Base-by-base conservation (phyloP, 148 eudicot genomes). In the Selenicereus undatus region DNA sequence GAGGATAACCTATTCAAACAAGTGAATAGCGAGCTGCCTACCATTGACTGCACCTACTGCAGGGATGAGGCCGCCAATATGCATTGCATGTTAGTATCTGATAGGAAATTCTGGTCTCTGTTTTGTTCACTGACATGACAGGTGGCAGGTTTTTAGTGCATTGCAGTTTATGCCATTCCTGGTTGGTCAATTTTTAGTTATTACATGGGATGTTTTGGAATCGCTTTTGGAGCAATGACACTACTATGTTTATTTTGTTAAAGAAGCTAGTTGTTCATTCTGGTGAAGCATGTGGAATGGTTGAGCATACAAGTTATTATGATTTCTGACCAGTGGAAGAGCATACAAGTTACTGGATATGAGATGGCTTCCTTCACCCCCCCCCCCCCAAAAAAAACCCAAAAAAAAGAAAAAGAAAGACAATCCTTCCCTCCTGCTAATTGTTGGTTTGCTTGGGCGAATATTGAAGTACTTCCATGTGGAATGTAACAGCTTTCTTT, bases 401-500 rank as follows among this genome's bases (percentile, higher is more conserved):
- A 48, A 48, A 48, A 35, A 4, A 52, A 52, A 27, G 5, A 5
- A 35, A 42, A 58, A 35, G 30, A 58, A 77, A 7, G 30, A 18
- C 22, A 6, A n/a, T 62, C 32, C 54, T 39, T 8, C 24, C 24
- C 58, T 22, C 18, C 35, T 52, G 18, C 72, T 30, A n/a, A 50
- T 75, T 18, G 30, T 30, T 76, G 65, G 62, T 39, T 76, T 58
- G 48, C 43, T 43, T 70, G 62, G 65, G 43, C 3, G 39, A 74
- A 51, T 12, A 66, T 26, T 11, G 30, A n/a, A 66, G 21, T 50
- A 11, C 24, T 51, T 17, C 16, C 48, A 22, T n/a, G 36, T 43
- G 30, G 78, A 80, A n/a, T 42, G 18, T 81, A 75, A 77, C 73
- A 27, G 42, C 50, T 74, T 73, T 82, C 27, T 81, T 72, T 50